These are phyloP conservation scores for Coniferiporia sulphurascens DNA, from an alignment of 1,284 basidiomycete species.

Conservation along the genomic window DNA sequence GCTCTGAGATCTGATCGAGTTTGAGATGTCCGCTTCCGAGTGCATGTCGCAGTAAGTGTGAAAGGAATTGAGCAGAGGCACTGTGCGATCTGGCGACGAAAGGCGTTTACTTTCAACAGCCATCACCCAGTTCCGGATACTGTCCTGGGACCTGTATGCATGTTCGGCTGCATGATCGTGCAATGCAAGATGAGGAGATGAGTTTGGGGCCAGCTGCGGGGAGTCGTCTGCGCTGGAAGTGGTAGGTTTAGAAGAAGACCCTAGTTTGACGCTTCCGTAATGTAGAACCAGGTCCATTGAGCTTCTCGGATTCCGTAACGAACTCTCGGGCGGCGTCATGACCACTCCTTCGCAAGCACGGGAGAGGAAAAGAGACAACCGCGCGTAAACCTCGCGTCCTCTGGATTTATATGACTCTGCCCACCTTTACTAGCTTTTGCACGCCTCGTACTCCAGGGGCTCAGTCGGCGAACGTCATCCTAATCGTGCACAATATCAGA, in stretches of 20 bases:
- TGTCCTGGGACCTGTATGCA: background rate
- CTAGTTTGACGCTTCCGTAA: background rate
- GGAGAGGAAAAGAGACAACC: background rate
- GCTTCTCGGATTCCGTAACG: conserved; percentile 7
- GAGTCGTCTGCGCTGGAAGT: background rate
- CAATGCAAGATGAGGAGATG: background rate
- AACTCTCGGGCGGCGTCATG: background rate
- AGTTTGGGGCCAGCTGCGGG: background rate
- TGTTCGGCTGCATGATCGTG: background rate
- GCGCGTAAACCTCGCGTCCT: background rate
- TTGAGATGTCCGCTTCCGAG: background rate
- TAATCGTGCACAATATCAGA: conserved; percentile 1
- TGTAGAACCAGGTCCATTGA: background rate
- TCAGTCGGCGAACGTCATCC: conserved; percentile 1
- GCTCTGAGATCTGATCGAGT: background rate
- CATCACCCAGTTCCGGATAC: conserved; percentile 6
- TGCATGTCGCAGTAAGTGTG: conserved; percentile 8
- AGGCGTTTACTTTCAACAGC: conserved; percentile 4
- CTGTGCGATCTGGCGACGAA: conserved; percentile 10
- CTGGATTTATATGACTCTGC: background rate
- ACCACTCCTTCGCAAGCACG: conserved; percentile 3
- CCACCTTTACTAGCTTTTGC: background rate
- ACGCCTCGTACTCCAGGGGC: background rate
- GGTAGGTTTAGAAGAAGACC: background rate
- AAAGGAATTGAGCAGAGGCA: conserved; percentile 4